phyloP scores from a whole-genome alignment of 257 asterid species.

The Craterostigma plantagineum region DNA sequence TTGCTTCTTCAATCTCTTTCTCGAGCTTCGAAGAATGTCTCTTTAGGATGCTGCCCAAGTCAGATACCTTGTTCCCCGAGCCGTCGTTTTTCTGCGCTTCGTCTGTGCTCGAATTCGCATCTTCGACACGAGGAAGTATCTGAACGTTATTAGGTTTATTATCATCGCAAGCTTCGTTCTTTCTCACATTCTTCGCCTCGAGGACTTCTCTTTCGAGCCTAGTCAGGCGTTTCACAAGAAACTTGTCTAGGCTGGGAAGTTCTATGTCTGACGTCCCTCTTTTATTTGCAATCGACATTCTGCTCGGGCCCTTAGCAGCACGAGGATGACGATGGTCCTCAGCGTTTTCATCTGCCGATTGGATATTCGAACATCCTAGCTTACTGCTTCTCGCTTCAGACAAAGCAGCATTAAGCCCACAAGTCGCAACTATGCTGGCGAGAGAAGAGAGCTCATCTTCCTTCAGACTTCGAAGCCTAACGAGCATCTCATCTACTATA shows the following conservation, averaged over 20 bases:
- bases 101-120: constrained; percentile 10
- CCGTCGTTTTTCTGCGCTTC: constrained; percentile 1
- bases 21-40: constrained; percentile 53
- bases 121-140: no score
- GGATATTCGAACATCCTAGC: background rate
- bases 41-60: constrained; percentile 27
- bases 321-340: no score
- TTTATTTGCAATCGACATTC: background rate
- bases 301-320: background rate
- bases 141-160: no score
- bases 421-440: constrained; percentile 88
- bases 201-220: constrained; percentile 84
- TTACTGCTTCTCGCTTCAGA: no score
- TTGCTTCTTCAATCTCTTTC: constrained; percentile 40
- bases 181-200: constrained; percentile 60
- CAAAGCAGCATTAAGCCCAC: constrained; percentile 76
- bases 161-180: constrained; percentile 20
- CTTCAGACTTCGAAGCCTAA: constrained; percentile 51
- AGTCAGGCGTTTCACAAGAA: constrained; percentile 64
- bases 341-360: background rate
- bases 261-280: constrained; percentile 13
- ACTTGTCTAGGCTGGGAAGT: constrained; percentile 70
- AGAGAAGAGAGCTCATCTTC: constrained; percentile 88
- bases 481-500: constrained; percentile 65
- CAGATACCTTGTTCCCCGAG: constrained; percentile 14